Evolutionary conservation across 257 asterid species (phyloP), one percentile per base, ranked within the genome.

Genomic region (Gentiana straminea): DNA sequence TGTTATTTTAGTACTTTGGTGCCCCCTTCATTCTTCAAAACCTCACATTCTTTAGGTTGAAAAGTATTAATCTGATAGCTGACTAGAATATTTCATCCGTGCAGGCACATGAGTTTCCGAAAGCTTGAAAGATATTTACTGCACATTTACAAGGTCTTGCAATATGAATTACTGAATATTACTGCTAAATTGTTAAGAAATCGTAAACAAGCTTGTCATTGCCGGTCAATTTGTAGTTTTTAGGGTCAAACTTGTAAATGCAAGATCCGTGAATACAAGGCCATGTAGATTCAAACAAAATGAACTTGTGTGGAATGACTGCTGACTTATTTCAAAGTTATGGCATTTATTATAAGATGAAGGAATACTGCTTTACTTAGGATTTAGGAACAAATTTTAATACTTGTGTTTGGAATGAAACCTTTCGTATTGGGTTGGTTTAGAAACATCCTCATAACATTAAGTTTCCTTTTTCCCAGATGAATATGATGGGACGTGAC

Each of bases 41-140:
- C 67, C 52, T 54, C 56, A 59, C 60, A 60, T 72, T 51, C 62
- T 70, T 66, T 63, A 55, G 60, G 77, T 67, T 57, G 51, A 70
- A 66, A 67, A 75, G 68, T 62, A 55, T 76, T 63, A 63, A 76
- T 74, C 50, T 67, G 81, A 79, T 71, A 76, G 76, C 95, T 89
- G 86, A 83, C 89, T 54, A 79, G 76, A 79, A 73, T 84, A 78
- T 89, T 89, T 89, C 90, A 69, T 82, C 82, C 89, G 83, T 86
- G 95, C 97, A 90, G 96, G 96, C 94, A 84, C 97, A 90, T 84
- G 97, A 90, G 74, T 86, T 78, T 76, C 83, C 90, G 79, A 86
- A 67, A 75, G 93, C 79, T 77, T 77, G 86, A 81, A 82, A 78
- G 90, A 86, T 70, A 73, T 77, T 62, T 72, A 78, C 85, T 49